phyloP scores from a whole-genome alignment of 1,284 basidiomycete species.

The Tylopilus sp. region DNA sequence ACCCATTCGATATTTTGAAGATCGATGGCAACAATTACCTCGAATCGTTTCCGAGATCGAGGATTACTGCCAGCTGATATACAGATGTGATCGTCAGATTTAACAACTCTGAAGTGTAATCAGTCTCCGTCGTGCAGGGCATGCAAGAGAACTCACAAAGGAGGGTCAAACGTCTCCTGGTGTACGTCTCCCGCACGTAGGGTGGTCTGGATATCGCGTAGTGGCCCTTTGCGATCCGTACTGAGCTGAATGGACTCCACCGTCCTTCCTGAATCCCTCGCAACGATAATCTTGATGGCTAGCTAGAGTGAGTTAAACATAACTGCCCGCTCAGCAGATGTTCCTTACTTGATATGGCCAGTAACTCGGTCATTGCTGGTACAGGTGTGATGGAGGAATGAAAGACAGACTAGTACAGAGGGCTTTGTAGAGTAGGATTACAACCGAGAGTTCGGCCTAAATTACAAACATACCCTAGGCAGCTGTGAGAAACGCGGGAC shows the following conservation, averaged over 20 bases:
- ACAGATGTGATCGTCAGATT: conserved; percentile 6
- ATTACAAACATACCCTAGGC: too few relatives aligned
- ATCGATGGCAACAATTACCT: conserved; percentile 2
- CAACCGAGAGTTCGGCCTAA: too few relatives aligned
- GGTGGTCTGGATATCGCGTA: not conserved
- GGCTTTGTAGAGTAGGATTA: too few relatives aligned
- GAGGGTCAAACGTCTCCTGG: not conserved
- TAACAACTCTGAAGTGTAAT: conserved; percentile 9
- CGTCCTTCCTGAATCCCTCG: conserved; percentile 8
- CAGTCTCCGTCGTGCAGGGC: not conserved
- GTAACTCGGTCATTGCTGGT: too few relatives aligned
- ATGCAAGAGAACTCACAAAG: conserved; percentile 3
- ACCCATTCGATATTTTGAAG: not conserved
- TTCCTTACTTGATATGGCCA: too few relatives aligned
- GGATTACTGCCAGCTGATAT: conserved; percentile 3
- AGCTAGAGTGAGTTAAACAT: not conserved
- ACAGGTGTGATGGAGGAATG: too few relatives aligned
- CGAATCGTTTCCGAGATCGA: not conserved
- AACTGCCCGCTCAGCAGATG: too few relatives aligned
- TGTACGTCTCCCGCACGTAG: conserved; percentile 3
- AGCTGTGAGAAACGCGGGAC: too few relatives aligned
- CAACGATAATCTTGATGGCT: conserved; percentile 18
- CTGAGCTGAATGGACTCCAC: conserved; percentile 9
- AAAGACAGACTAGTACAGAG: too few relatives aligned
- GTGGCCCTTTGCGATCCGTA: not conserved